These are phyloP conservation scores for Fusarium sp. DNA, from an alignment of 2,329 filamentous ascomycete genomes.

Conservation along the genomic window DNA sequence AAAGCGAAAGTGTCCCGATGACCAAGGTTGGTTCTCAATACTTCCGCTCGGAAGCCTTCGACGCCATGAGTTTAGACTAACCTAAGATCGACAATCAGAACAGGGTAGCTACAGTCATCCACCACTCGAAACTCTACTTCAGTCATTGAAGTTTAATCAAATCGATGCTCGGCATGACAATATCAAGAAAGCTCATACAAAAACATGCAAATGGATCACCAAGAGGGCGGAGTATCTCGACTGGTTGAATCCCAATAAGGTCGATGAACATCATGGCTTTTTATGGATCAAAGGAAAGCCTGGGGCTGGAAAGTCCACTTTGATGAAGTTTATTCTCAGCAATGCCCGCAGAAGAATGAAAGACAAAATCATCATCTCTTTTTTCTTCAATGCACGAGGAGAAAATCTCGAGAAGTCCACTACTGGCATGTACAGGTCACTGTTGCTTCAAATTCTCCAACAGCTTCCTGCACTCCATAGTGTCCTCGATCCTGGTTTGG, in stretches of 20 bases:
- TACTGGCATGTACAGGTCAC: constrained; percentile 58
- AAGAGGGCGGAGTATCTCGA: neutral
- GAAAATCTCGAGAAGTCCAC: constrained; percentile 53
- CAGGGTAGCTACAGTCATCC: accelerated
- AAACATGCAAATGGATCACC: constrained; percentile 29
- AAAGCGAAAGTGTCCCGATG: neutral
- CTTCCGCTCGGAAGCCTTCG: accelerated
- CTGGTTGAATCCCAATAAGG: constrained; percentile 6
- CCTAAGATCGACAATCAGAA: accelerated
- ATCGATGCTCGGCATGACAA: constrained; percentile 13
- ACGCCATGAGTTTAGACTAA: neutral
- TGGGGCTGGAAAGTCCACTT: constrained; percentile 55
- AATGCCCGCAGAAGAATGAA: constrained; percentile 3
- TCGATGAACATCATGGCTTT: constrained; percentile 43
- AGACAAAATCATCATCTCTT: constrained; percentile 45
- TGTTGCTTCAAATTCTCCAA: constrained; percentile 56
- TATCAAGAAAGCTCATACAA: constrained; percentile 9
- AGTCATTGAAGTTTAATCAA: constrained; percentile 23
- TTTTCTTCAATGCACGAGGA: constrained; percentile 62
- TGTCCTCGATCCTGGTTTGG: constrained; percentile 37
- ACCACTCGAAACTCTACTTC: neutral
- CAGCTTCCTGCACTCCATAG: constrained; percentile 44
- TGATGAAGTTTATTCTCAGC: constrained; percentile 52
- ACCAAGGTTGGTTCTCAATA: neutral
- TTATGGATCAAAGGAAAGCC: constrained; percentile 58